Base-by-base conservation (phyloP, 768 basidiomycete genomes). In the Suillus ampliporus region DNA sequence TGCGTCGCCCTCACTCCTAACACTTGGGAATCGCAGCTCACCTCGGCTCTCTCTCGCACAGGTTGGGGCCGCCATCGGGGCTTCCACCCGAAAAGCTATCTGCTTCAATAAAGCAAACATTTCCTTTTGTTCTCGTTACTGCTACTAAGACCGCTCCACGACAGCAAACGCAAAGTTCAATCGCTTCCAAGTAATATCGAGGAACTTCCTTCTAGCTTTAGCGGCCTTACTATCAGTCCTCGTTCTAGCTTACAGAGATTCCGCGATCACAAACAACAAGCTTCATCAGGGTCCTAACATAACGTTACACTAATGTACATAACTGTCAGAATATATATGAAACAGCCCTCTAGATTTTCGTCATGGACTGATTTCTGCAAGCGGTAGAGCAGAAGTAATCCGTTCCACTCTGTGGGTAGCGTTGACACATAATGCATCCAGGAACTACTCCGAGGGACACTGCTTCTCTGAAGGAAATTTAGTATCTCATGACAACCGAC, bases 381-480 rank as follows among this genome's bases (percentile, higher is more conserved):
- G 78, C 78, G 61, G 78, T 74, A 19, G 84, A 80, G 67, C 88
- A 89, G 71, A 89, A 89, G 71, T 89, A 87, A 75, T 89, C 87
- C 5, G 71, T 76, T 43, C 80, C 80, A 61, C 83, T 82, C 71
- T 89, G 88, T 23, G 88, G 88, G 63, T 83, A 76, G 46, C 75
- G 78, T 67, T 86, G 73, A 67, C 88, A 90, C 86, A 89, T 85
- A 67, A 90, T 88, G 65, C 88, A 89, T 11, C 84, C 80, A 15
- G 78, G 69, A 38, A 76, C 83, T 38, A 87, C 66, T 34, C 87
- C 85, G 19, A 80, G 74, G 17, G 71, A 74, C 14, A 89, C 86
- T 1, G 86, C 87, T 68, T 89, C 86, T 73, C 88, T 89, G 63
- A 56, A 69, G 59, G 63, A 26, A 38, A 35, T 59, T 63, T 40